Evolutionary conservation across 2,329 filamentous ascomycete species (phyloP), one percentile per base, ranked within the genome.

Genomic region (Aspergillus phoenicis): DNA sequence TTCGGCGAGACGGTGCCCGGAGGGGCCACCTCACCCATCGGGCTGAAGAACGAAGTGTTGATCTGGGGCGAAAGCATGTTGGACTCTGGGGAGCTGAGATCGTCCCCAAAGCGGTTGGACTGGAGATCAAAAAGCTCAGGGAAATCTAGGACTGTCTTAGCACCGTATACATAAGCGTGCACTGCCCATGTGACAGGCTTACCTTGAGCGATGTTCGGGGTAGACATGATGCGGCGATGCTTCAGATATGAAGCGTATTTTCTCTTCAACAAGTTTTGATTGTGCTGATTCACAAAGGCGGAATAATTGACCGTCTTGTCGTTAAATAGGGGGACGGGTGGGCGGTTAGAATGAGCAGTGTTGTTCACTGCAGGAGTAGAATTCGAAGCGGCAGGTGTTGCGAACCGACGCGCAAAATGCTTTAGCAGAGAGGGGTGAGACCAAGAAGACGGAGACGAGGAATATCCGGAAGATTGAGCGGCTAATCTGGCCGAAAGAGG

Each of bases 1-100:
- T 91, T 89, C 20, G 93, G 93, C 63, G 93, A 97, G 64, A 97
- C 85, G 45, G 93, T 97, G 69, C 84, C 85, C 26, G 66, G 52
- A 30, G 70, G 73, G 62, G 75, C 76, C 58, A 60, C 62, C 39
- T 70, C 69, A 62, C 71, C 68, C 78, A 71, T 71, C 82, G 83
- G 74, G 82, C 75, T 43, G 79, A 78, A 79, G 72, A 83, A 81
- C 60, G 64, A 60, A 13, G 61, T 62, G n/a, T 64, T 61, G 53
- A 68, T 56, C 33, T 73, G 64, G 8, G 65, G 66, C 62, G 68
- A 67, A 62, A 71, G 67, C 71, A 72, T 69, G 43, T 61, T 62
- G 30, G 66, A 59, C 24, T 65, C 66, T 33, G 73, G 69, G 45
- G 65, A 62, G 30, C 68, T 68, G 45, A 69, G 66, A 20, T 71